Evolutionary conservation across 1,139 yeast species (phyloP), one percentile per base, ranked within the genome.

Genomic region (Kurtzmaniella natalensis): DNA sequence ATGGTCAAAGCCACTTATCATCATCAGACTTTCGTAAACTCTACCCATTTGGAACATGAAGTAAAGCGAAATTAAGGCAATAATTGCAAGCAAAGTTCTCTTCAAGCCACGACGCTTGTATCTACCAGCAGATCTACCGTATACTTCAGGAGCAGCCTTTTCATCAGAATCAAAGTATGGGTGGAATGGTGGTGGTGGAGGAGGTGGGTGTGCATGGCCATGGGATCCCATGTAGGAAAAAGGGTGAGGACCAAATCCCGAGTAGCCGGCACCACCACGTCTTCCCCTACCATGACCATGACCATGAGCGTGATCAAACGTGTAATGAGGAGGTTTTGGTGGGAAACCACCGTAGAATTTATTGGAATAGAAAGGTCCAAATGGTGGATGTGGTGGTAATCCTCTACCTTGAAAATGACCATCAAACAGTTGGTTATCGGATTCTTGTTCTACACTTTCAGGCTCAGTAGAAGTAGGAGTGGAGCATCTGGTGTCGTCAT

Each of bases 241-340:
- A n/a, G n/a, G 33, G n/a, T 30, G 32, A 15, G 24, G 33, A 16
- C 23, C 24, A 21, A 10, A n/a, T n/a, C n/a, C n/a, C n/a, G n/a
- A 26, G 7, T 16, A 20, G 7, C 22, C 28, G 20, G 19, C 9
- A 17, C 13, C 18, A 11, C 10, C 8, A 5, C 20, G 19, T 19
- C 25, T 25, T 3, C 18, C 25, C 11, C 16, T 21, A 8, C 24
- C 25, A 4, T 9, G 11, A 28, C 18, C 25, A 15, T 10, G 14
- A 13, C n/a, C 11, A 15, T 14, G 23, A n/a, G 16, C 18, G 19
- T 10, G 15, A 3, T 21, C 19, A 5, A 4, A 7, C 14, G 6
- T 9, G 19, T 25, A 17, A 11, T 15, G 17, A 7, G 7, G 28
- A 6, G 28, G 28, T 19, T 7, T 7, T n/a, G n/a, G n/a, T n/a